Conservation (phyloP, 106 monocot genomes). For the Platanthera guangdongensis region DNA sequence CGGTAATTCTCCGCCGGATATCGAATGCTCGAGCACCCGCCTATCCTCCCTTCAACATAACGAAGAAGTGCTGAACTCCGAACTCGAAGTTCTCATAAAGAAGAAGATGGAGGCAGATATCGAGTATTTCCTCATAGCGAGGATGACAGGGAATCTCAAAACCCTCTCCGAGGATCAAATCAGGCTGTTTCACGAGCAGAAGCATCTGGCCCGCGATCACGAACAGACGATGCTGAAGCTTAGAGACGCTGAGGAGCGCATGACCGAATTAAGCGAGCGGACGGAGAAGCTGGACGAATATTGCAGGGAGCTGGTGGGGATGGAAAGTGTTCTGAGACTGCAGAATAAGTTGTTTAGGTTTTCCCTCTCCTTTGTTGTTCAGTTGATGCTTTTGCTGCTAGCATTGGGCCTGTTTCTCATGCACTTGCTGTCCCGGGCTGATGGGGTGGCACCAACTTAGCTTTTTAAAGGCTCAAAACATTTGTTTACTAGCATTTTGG, state of each 20-base stretch:
- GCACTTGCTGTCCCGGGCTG: conserved; percentile 24
- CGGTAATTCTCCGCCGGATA: not conserved
- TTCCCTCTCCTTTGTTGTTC: conserved; percentile 40
- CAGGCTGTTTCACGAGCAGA: conserved; percentile 36
- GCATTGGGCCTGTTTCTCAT: conserved; percentile 29
- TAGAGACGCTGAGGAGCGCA: conserved; percentile 23
- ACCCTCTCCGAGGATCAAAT: conserved; percentile 23
- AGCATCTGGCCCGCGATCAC: conserved; percentile 19
- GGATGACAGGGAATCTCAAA: conserved; percentile 22
- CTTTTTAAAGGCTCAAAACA: not conserved
- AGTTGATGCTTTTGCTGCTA: conserved; percentile 39
- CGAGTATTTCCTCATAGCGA: conserved; percentile 32
- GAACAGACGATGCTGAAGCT: conserved; percentile 18
- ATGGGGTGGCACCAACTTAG: conserved; percentile 57
- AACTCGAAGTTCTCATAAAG: conserved; percentile 40
- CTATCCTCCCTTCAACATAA: conserved; percentile 5
- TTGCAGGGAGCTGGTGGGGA: conserved; percentile 27
- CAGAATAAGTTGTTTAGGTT: conserved; percentile 34
- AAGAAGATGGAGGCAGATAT: conserved; percentile 53
- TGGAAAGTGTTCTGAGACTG: conserved; percentile 30
- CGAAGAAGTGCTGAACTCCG: conserved; percentile 22
- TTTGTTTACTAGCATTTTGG: no score
- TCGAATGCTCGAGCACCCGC: not conserved
- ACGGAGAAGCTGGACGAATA: conserved; percentile 29
- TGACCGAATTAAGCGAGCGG: conserved; percentile 18